These are phyloP conservation scores for Aspergillus ochraceus DNA, from an alignment of 2,329 filamentous ascomycete species.

Conservation along the genomic window DNA sequence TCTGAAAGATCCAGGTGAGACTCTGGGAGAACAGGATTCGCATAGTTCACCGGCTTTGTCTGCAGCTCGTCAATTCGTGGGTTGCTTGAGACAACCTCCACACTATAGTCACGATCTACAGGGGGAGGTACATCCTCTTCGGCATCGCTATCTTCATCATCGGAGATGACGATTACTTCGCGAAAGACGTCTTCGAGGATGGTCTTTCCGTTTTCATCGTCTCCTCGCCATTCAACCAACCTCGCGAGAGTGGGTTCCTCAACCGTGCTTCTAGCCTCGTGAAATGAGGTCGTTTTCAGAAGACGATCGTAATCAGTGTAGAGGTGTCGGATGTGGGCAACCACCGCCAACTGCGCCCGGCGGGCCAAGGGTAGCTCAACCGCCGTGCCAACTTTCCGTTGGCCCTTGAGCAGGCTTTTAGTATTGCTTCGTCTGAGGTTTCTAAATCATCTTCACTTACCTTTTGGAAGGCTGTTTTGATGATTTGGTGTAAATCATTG, in stretches of 20 bases:
- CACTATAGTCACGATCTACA: constrained; percentile 37
- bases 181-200: constrained; percentile 63
- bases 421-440: constrained; percentile 5
- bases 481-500: constrained; percentile 57
- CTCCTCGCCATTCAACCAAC: constrained; percentile 63
- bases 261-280: constrained; percentile 55
- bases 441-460: constrained; percentile 34
- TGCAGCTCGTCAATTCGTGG: constrained; percentile 36
- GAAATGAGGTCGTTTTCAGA: constrained; percentile 53
- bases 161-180: constrained; percentile 64
- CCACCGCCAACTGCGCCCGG: constrained; percentile 61
- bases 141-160: constrained; percentile 55
- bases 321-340: constrained; percentile 61
- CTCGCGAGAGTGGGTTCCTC: constrained; percentile 57
- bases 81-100: constrained; percentile 45
- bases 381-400: constrained; percentile 59
- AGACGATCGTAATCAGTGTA: constrained; percentile 65
- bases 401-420: constrained; percentile 40
- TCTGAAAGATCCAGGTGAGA: constrained; percentile 31
- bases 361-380: constrained; percentile 55
- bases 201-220: constrained; percentile 53
- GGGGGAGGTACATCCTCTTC: constrained; percentile 32
- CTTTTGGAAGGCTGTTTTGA: constrained; percentile 61
- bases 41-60: constrained; percentile 30
- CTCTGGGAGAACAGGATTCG: constrained; percentile 18